Evolutionary conservation across 371 early-diverging fungal genomes (phyloP).

Genomic region (Vavraia culicis): DNA sequence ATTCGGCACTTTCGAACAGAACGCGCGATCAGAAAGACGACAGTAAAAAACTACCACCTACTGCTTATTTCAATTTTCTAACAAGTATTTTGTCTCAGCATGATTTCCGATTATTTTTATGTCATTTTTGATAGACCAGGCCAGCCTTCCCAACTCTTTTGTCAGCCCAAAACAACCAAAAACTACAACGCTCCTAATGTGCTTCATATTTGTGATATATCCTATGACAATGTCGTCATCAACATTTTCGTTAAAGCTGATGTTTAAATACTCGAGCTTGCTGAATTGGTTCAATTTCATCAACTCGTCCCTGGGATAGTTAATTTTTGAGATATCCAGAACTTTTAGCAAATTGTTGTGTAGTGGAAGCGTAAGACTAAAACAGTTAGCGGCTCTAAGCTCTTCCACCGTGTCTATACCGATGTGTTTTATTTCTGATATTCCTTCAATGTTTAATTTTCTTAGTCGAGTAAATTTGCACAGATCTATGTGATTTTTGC

Average conservation of each 20-base stretch:
- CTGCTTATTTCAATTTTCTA: conserved; percentile 1
- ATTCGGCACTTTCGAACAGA: too few relatives aligned
- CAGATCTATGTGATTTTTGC: not conserved
- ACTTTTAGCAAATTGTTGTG: not conserved
- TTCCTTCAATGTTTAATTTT: conserved; percentile 17
- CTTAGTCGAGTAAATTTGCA: conserved; percentile 3
- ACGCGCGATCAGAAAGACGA: too few relatives aligned
- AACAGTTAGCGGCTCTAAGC: conserved; percentile 5
- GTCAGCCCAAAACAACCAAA: conserved; percentile 27
- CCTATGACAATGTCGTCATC: conserved; percentile 6
- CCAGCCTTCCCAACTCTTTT: not conserved
- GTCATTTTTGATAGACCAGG: conserved; percentile 8
- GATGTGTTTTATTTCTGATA: conserved; percentile 1
- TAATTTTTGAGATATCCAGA: conserved; percentile 19
- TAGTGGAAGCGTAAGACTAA: conserved; percentile 1
- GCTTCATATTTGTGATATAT: not conserved
- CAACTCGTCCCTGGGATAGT: not conserved
- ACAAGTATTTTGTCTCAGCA: conserved; percentile 20
- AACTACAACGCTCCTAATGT: conserved; percentile 11
- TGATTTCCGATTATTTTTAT: conserved; percentile 20
- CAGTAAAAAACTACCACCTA: not conserved
- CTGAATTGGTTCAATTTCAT: not conserved
- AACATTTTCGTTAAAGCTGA: conserved; percentile 9
- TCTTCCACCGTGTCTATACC: not conserved
- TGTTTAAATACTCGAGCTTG: conserved; percentile 8